These are phyloP conservation scores for Candida vartiovaarae DNA, from an alignment of 805 yeast genomes.

Conservation along the genomic window DNA sequence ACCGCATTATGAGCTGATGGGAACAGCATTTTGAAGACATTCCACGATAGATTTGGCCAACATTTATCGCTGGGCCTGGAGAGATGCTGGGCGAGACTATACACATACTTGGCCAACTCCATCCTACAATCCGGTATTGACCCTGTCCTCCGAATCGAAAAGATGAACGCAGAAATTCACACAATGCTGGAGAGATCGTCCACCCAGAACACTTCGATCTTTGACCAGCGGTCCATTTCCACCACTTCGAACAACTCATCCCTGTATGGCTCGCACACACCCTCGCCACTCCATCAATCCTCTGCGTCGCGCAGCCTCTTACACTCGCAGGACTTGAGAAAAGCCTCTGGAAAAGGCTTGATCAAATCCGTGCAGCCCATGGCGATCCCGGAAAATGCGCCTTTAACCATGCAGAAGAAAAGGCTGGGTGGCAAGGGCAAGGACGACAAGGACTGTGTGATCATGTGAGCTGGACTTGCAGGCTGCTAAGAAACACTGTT, in stretches of 20 bases:
- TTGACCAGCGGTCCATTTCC: constrained; percentile 10
- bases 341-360: not conserved
- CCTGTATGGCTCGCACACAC: not conserved
- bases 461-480: constrained; percentile 6
- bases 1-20: constrained; percentile 63
- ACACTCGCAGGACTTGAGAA: not conserved
- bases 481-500: too few species aligned
- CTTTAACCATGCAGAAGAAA: not conserved
- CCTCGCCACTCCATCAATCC: not conserved
- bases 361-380: not conserved
- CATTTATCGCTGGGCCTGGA: constrained; percentile 55
- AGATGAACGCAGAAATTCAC: constrained; percentile 7
- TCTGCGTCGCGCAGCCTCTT: not conserved
- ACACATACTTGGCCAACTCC: constrained; percentile 61
- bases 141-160: constrained; percentile 31
- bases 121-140: constrained; percentile 45
- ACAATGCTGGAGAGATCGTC: constrained; percentile 5
- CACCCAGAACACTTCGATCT: constrained; percentile 2
- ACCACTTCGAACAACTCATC: constrained; percentile 2
- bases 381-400: not conserved
- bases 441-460: constrained; percentile 16
- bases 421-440: not conserved
- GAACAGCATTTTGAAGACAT: constrained; percentile 64
- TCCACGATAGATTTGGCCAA: constrained; percentile 51
- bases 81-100: constrained; percentile 64